Base-by-base conservation (phyloP, 768 basidiomycete species). In the Boletus rex-veris region DNA sequence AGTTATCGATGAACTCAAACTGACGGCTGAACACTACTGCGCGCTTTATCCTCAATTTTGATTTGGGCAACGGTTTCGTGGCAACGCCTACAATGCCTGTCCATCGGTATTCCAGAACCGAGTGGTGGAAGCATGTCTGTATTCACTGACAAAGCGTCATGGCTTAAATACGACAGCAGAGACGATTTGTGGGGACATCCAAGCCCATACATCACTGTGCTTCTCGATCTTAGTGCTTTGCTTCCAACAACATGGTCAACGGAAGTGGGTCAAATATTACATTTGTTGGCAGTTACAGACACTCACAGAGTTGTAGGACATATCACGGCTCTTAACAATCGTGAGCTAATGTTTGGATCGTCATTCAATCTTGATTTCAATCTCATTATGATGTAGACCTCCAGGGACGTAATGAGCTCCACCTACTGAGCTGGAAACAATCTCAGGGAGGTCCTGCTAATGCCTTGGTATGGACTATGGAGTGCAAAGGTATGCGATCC, bases 401-500 rank as follows among this genome's bases (percentile, higher is more conserved):
- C 31, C 79, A 80, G 54, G 50, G 21, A 28, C 67, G 61, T 38
- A 55, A 61, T 42, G 54, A 65, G 57, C 33, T 35, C 6, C 61
- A 73, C 43, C 55, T 71, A 5, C 43, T 85, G 47, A 75, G 67
- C 41, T 86, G 73, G 70, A 67, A 49, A 14, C 77, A 80, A 45
- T 62, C 58, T 1, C 58, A 40, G 2, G 58, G 68, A 5, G 84
- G 85, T 1, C 78, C 73, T 0, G 54, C 74, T 9, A 65, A 79
- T 58, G 67, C 71, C 11, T 59, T 71, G 30, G 51, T 62, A 19
- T 88, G 85, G 85, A 80, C 74, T 10, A 66, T 74, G n/a, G 65
- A 75, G 19, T 86, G 82, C 67, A 84, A 81, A 70, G 73, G 85
- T 85, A 59, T 60, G 80, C 50, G 18, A 37, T 19, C 15, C 15